Evolutionary conservation across 108 stramenopile species (phyloP), one percentile per base, ranked within the genome.

Genomic region (Pseudonitzschia multistriata): DNA sequence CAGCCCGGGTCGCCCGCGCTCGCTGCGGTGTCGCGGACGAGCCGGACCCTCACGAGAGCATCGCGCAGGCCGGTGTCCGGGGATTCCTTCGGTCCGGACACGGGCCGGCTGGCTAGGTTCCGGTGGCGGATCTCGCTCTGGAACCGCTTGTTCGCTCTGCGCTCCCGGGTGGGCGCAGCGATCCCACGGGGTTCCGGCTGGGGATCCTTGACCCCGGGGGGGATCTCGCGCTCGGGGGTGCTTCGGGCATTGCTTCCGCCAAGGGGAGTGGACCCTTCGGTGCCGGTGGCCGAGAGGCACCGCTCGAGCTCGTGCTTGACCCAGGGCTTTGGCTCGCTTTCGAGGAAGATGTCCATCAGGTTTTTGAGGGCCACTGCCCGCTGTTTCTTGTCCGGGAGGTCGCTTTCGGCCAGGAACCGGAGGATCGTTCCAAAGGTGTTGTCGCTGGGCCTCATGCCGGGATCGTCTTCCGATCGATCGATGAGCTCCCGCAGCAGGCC

Each of bases 341-440:
- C 13, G 17, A 59, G 57, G 45, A 68, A 70, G 13, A 54, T 70
- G 30, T 70, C 50, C 75, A 76, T 76, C 33, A 76, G 11, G 19
- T 54, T 59, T 21, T 55, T 54, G 40, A 76, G 49, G 30, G 56
- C 62, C 33, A 56, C 33, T 1, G 75, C 75, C 13, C 75, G 75
- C 45, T 66, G 45, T 30, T 24, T 31, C 42, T 76, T 76, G 42
- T 76, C 75, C 27, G 68, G 52, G 53, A 66, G 28, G 31, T 62
- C 49, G 30, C 68, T 70, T 5, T 76, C 75, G 1, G 62, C 69
- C 17, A 76, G 30, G 24, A 50, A 59, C 52, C 70, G 70, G 4
- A 76, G 45, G n/a, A 76, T 62, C 11, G 50, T 45, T 0, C 75
- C 75, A 66, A 76, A 76, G 0, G 75, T 76, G 30, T 70, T 76